A percentile compares a stretch with the other conserved stretches of the same genome.
Evolutionary conservation across 352 stramenopile genomes (phyloP).

Genomic region (Thalassiosira hispida): DNA sequence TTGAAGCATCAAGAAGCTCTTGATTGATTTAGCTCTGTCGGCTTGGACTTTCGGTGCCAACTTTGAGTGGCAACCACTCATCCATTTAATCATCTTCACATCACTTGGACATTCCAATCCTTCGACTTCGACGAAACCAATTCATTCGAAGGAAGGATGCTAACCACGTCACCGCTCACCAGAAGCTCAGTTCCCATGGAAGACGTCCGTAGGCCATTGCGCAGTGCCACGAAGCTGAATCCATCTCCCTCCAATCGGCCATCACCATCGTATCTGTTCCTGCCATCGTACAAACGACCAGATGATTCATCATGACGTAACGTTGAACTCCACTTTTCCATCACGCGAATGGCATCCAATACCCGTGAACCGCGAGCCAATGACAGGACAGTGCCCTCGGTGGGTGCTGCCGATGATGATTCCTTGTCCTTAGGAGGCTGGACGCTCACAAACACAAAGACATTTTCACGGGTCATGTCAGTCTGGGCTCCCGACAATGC

Average conservation of each 20-base stretch:
- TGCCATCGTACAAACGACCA: constrained; percentile 5
- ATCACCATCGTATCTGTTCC: background rate
- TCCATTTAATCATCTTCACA: too few species aligned
- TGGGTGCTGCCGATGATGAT: background rate
- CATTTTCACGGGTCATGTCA: constrained; percentile 71
- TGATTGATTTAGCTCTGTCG: too few species aligned
- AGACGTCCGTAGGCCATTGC: constrained; percentile 30
- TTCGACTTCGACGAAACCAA: constrained; percentile 15
- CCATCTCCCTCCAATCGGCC: background rate
- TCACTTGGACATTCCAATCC: too few species aligned
- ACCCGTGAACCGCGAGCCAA: constrained; percentile 68
- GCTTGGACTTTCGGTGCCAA: too few species aligned
- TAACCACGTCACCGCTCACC: constrained; percentile 41
- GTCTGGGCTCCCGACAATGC: constrained; percentile 66
- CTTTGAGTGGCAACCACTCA: too few species aligned
- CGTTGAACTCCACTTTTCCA: constrained; percentile 35
- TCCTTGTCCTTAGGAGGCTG: constrained; percentile 6
- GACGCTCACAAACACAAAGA: constrained; percentile 75
- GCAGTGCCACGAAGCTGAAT: constrained; percentile 25
- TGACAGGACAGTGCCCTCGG: constrained; percentile 65
- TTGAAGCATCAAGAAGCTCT: too few species aligned
- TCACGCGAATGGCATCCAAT: constrained; percentile 66
- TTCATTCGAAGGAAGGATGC: constrained; percentile 34
- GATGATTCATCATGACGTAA: constrained; percentile 7
- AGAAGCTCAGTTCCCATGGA: constrained; percentile 30